Percentiles rank a stretch among this genome's conserved stretches.
phyloP scores from a whole-genome alignment of 2,329 filamentous ascomycete species.

The Alternaria gansuensis region DNA sequence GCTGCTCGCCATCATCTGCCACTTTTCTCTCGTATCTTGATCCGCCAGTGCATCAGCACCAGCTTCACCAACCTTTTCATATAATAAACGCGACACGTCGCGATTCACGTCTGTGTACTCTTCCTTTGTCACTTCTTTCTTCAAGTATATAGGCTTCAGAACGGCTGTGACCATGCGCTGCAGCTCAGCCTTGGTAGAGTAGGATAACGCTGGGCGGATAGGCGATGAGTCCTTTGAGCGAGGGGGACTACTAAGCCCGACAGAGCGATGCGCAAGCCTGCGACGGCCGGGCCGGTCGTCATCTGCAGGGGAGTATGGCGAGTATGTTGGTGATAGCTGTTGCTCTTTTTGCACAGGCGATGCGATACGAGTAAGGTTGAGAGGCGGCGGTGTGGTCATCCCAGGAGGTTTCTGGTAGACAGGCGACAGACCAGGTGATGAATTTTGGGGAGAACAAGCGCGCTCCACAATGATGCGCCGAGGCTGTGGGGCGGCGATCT shows the following conservation, averaged over 20 bases:
- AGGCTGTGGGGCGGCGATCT: constrained; percentile 53
- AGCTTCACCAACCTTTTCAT: constrained; percentile 68
- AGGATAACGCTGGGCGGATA: constrained; percentile 71
- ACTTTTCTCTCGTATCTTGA: constrained; percentile 70
- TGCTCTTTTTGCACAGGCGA: constrained; percentile 62
- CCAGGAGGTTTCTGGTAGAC: constrained; percentile 73
- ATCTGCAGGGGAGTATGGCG: constrained; percentile 66
- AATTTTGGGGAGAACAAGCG: constrained; percentile 57
- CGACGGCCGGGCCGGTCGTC: constrained; percentile 52
- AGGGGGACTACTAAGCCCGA: constrained; percentile 52
- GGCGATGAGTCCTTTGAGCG: constrained; percentile 74
- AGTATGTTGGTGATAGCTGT: constrained; percentile 76
- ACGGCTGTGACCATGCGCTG: constrained; percentile 86
- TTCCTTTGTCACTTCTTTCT: constrained; percentile 81
- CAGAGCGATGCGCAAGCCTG: constrained; percentile 41
- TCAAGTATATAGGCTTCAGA: constrained; percentile 82
- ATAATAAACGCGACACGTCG: constrained; percentile 85
- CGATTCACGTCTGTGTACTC: constrained; percentile 94
- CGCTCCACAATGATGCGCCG: constrained; percentile 53
- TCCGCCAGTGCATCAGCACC: constrained; percentile 64
- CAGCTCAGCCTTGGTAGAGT: constrained; percentile 86
- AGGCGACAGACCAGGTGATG: constrained; percentile 74
- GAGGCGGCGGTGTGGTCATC: constrained; percentile 73
- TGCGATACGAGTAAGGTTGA: constrained; percentile 66
- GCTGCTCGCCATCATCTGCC: constrained; percentile 78